Evolutionary conservation across 2,329 filamentous ascomycete genomes (phyloP).

Genomic region (Pseudocercospora musae): DNA sequence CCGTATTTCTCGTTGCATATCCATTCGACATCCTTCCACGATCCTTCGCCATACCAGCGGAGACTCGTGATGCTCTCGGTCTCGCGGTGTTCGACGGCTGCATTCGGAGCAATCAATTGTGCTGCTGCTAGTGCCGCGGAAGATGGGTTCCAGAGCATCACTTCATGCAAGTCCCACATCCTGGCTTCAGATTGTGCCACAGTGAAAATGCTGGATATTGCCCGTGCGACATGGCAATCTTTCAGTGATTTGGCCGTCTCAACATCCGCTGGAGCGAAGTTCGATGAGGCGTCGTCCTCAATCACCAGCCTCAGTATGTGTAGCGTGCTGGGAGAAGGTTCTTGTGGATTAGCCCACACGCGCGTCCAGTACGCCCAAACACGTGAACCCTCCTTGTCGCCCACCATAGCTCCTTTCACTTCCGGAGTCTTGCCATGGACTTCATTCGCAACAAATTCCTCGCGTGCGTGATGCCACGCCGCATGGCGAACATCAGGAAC

Average conservation of each 20-base stretch:
- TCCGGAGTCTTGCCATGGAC: slow-evolving; percentile 57
- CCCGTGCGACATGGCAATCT: slow-evolving; percentile 39
- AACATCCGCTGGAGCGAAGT: slow-evolving; percentile 26
- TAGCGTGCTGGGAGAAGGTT: slow-evolving; percentile 60
- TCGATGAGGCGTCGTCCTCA: slow-evolving; percentile 47
- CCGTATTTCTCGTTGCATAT: slow-evolving; percentile 72
- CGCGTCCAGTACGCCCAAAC: slow-evolving; percentile 73
- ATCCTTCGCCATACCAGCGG: slow-evolving; percentile 63
- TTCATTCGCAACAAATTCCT: slow-evolving; percentile 70
- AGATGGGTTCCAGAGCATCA: slow-evolving; percentile 82
- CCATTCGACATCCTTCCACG: slow-evolving; percentile 61
- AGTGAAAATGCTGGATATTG: slow-evolving; percentile 61
- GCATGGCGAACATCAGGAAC: slow-evolving; percentile 66
- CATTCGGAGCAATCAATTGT: slow-evolving; percentile 45
- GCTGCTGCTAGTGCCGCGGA: slow-evolving; percentile 46
- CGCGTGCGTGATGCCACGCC: slow-evolving; percentile 74
- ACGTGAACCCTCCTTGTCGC: slow-evolving; percentile 49
- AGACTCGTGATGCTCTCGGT: slow-evolving; percentile 67
- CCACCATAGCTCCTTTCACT: slow-evolving; percentile 69
- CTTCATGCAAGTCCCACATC: slow-evolving; percentile 65
- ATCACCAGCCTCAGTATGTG: slow-evolving; percentile 67
- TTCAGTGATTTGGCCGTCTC: slow-evolving; percentile 19
- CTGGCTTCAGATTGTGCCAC: slow-evolving; percentile 68
- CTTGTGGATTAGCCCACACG: slow-evolving; percentile 58
- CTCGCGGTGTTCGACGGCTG: slow-evolving; percentile 57